These are phyloP conservation scores for Dothistroma pini DNA, from an alignment of 2,329 filamentous ascomycete species.

Conservation along the genomic window DNA sequence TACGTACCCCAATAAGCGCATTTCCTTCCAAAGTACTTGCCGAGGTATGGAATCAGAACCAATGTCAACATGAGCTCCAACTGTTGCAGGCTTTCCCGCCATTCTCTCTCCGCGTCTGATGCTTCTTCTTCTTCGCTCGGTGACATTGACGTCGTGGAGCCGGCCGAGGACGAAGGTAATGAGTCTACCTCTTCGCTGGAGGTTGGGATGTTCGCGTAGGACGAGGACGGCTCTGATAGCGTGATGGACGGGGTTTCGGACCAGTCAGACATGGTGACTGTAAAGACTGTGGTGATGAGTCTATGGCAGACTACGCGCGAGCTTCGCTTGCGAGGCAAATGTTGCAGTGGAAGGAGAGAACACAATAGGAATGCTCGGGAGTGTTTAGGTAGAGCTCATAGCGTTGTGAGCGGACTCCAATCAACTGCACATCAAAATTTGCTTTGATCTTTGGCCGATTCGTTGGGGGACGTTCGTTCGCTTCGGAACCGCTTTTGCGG, in stretches of 20 bases:
- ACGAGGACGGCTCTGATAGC: constrained; percentile 48
- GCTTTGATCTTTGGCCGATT: no score
- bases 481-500: no score
- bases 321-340: neutral
- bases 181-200: constrained; percentile 47
- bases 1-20: constrained; percentile 92
- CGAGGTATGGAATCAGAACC: constrained; percentile 88
- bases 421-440: no score
- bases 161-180: constrained; percentile 50
- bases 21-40: constrained; percentile 91
- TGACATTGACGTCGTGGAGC: constrained; percentile 45
- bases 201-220: constrained; percentile 48
- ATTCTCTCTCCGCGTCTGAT: constrained; percentile 89
- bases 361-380: neutral
- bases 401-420: no score
- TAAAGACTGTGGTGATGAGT: constrained; percentile 2
- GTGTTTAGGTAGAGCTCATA: no score
- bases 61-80: constrained; percentile 89
- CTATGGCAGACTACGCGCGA: neutral
- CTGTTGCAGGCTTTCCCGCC: constrained; percentile 91
- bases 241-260: neutral
- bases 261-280: constrained; percentile 3
- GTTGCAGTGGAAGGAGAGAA: neutral
- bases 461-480: no score
- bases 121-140: constrained; percentile 46